Evolutionary conservation across 2,329 filamentous ascomycete genomes (phyloP), one percentile per base, ranked within the genome.

Genomic region (Parastagonospora avenae): DNA sequence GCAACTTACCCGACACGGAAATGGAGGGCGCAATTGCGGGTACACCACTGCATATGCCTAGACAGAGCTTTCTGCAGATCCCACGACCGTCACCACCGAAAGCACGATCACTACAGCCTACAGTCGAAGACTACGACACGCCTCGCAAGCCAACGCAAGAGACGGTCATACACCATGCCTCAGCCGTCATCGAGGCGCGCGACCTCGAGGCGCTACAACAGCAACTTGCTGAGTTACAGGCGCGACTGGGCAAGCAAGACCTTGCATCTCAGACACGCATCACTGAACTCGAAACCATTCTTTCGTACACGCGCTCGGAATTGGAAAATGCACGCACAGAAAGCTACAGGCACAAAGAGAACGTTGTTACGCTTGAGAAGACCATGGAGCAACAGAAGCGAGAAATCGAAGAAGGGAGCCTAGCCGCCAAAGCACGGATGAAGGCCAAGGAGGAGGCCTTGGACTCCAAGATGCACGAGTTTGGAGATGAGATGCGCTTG

Each of bases 61-160:
- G 63, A 42, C 57, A 60, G 24, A 66, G 63, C 50, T 59, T 59
- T 42, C 54, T 72, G 4, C 67, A 70, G 41, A 55, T 69, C 10
- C 67, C 66, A 8, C 58, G 59, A 27, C 52, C 61, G 1, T 59
- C 63, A 14, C 55, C 63, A 11, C 52, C 66, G 19, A 71, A 67
- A 48, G 59, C 64, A 8, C 65, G 66, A 16, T 70, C 68, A 14
- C 43, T 74, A 32, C 71, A 73, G 42, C 54, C 71, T 2, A 73
- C 70, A 1, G 71, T 74, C 2, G 71, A 74, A 35, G 71, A 74
- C 47, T 67, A 64, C 41, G 69, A 72, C 36, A 72, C 71, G 8
- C 70, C 70, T 31, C 66, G 70, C 16, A 73, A 73, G 42, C 62
- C 68, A 8, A 71, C 68, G 9, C 64, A 67, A 49, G 67, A 71